phyloP scores from a whole-genome alignment of 345 rosid genomes.

The Gossypium rotundifolium region DNA sequence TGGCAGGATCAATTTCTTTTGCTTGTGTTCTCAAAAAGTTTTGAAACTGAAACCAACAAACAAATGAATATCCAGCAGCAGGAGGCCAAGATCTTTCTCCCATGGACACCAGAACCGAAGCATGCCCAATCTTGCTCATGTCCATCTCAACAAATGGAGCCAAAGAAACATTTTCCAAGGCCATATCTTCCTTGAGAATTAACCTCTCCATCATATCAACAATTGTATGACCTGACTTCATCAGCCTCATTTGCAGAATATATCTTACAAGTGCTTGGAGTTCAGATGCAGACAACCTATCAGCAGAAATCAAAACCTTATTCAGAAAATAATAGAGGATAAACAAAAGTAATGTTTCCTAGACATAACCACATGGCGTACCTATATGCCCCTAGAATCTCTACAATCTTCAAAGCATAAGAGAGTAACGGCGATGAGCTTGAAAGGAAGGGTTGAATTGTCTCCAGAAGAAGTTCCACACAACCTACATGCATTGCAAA shows the following conservation, averaged over 20 bases:
- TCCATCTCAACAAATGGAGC: constrained; percentile 97
- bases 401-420: constrained; percentile 88
- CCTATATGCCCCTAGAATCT: constrained; percentile 96
- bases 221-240: constrained; percentile 65
- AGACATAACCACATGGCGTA: constrained; percentile 20
- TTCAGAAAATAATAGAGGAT: constrained; percentile 16
- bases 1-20: constrained; percentile 56
- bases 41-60: constrained; percentile 94
- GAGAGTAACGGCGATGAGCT: constrained; percentile 82
- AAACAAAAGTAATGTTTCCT: constrained; percentile 8
- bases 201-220: constrained; percentile 94
- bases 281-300: constrained; percentile 93
- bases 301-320: constrained; percentile 26
- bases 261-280: constrained; percentile 79
- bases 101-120: constrained; percentile 91
- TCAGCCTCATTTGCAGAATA: constrained; percentile 74
- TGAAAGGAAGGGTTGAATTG: constrained; percentile 73
- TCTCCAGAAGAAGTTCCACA: constrained; percentile 89
- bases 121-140: constrained; percentile 93
- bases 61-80: constrained; percentile 99
- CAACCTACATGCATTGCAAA: constrained; percentile 51
- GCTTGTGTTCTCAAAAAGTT: constrained; percentile 60
- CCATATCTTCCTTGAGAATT: constrained; percentile 79
- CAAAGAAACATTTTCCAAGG: constrained; percentile 72
- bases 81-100: constrained; percentile 99